These are phyloP conservation scores for Incumbomyces lentus DNA, from an alignment of 2,329 filamentous ascomycete genomes.

Conservation along the genomic window DNA sequence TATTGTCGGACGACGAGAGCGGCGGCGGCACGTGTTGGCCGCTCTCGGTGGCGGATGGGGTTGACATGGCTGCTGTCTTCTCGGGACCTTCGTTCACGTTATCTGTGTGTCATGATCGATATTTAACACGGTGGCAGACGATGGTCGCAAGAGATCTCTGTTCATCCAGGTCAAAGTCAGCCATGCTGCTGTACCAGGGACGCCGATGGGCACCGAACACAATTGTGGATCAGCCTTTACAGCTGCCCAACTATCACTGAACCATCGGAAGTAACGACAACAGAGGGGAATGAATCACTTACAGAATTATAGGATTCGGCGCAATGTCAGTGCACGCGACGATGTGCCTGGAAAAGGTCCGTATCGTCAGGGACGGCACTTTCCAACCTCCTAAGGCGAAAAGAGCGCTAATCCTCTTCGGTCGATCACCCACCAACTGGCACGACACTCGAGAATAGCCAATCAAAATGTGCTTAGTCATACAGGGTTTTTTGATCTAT, in stretches of 20 bases:
- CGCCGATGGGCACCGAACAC: background rate
- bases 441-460: too few relatives aligned
- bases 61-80: background rate
- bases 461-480: too few relatives aligned
- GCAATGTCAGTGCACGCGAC: conserved; percentile 3
- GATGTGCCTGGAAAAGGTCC: background rate
- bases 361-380: too few relatives aligned
- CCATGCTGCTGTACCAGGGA: background rate
- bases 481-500: too few relatives aligned
- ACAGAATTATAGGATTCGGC: background rate
- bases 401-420: background rate
- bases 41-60: background rate
- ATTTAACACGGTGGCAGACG: background rate
- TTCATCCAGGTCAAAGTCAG: conserved; percentile 1
- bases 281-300: background rate
- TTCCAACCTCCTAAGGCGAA: background rate
- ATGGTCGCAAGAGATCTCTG: background rate
- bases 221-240: background rate
- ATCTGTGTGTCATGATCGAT: conserved; percentile 1
- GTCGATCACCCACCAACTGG: too few relatives aligned
- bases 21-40: too few relatives aligned
- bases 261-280: background rate
- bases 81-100: background rate
- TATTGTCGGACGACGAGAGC: conserved; percentile 28
- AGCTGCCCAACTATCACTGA: background rate